These are phyloP conservation scores for Penicillium sp. DNA, from an alignment of 2,329 filamentous ascomycete genomes.

Conservation along the genomic window DNA sequence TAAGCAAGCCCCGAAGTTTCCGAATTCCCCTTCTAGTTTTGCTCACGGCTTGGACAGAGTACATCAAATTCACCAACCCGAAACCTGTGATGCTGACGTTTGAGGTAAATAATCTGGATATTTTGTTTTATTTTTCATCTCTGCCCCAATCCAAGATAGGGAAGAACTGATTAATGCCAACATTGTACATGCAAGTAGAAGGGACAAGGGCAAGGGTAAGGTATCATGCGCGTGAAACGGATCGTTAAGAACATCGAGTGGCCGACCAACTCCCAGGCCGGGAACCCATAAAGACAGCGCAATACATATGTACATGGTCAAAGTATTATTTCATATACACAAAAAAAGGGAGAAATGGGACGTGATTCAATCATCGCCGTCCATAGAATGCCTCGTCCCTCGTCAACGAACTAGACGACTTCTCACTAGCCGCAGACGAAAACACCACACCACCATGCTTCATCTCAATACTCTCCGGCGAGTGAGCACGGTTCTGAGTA, in stretches of 20 bases:
- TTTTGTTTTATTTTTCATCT: too few relatives aligned
- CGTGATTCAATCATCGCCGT: neutral
- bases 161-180: neutral
- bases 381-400: slow-evolving; percentile 8
- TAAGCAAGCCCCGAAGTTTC: too few relatives aligned
- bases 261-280: neutral
- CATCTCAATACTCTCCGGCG: slow-evolving; percentile 26
- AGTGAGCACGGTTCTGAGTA: slow-evolving; percentile 24
- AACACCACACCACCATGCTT: slow-evolving; percentile 28
- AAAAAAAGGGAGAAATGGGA: too few relatives aligned
- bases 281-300: neutral
- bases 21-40: too few relatives aligned
- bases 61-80: too few relatives aligned
- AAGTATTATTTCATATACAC: neutral
- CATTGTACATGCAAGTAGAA: neutral
- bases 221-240: neutral
- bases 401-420: slow-evolving; percentile 26
- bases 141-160: neutral
- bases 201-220: neutral
- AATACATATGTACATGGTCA: neutral
- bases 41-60: too few relatives aligned
- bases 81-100: too few relatives aligned
- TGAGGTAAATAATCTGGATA: too few relatives aligned
- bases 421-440: slow-evolving; percentile 32
- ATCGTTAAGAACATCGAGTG: slow-evolving; percentile 1